Evolutionary conservation across 192 early-diverging fungal species (phyloP), one percentile per base, ranked within the genome.

Genomic region (Umbelopsis vinacea): DNA sequence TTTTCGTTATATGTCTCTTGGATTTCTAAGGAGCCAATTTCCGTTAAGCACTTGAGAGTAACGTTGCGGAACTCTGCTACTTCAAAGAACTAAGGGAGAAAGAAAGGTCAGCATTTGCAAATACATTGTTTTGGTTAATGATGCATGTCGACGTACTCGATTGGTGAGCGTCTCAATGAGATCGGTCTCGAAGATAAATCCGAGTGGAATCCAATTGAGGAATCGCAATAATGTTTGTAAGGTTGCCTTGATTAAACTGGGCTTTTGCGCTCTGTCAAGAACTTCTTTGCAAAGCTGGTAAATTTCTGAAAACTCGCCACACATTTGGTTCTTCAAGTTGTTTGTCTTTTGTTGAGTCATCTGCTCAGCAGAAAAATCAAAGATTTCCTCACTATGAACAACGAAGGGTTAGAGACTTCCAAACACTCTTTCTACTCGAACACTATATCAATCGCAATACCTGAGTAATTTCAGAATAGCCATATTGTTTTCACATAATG

Each of bases 401-500:
- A 68, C 26, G 7, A 24, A 40, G 4, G n/a, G 37, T 45, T n/a
- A n/a, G n/a, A 68, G 26, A 15, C 10, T 43, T 69, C 15, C 29
- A 52, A 72, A 46, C 1, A 45, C 21, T 2, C 12, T 47, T n/a
- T 21, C 8, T 22, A 38, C 12, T n/a, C 33, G 50, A 60, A 73
- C 8, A 43, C 0, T 7, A 1, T 43, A 1, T 12, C 1, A 12
- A 43, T 12, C 6, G 0, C 40, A 43, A 6, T 76, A 95, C 94
- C 94, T 97, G 40, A 99, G 86, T 38, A 99, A 84, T 75, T 99
- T 98, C 48, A 99, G 85, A 73, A 99, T 99, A 46, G 91, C 92
- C 97, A 99, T 99, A 85, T 98, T 99, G 87, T 99, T 99, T 77
- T 98, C 97, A 78, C 98, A 99, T 14, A 99, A 83, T 6, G 95